Evolutionary conservation across 2,329 filamentous ascomycete species (phyloP), one percentile per base, ranked within the genome.

Genomic region (Penicillium sp.): DNA sequence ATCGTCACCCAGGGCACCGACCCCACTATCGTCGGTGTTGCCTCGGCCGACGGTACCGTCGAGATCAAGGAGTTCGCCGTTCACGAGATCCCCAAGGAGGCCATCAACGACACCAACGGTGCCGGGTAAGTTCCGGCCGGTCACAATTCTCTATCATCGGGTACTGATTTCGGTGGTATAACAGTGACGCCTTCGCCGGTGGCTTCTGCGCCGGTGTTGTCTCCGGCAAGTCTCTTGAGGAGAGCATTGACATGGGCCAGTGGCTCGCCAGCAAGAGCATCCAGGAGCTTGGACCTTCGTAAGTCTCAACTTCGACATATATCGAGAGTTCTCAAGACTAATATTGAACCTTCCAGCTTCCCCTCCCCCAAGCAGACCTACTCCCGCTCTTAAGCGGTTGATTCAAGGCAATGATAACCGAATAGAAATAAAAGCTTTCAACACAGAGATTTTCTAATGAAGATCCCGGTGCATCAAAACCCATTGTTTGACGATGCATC

Each of bases 81-180:
- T 53, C 91, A 91, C 75, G 83, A 86, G 69, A 94, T 99, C 70
- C 82, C 86, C 66, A 82, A 85, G 75, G 84, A 86, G 52, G 82
- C 90, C 80, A 98, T 99, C 79, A 90, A 90, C 78, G 95, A 99
- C 81, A 98, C 94, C 77, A 98, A 94, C 75, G 95, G 95, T 75
- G 95, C 95, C 62, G 95, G 85, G 82, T 84, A 73, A 73, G 81
- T 75, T 46, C 47, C 19, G 13, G 10, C 14, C 9, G 18, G 4
- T 16, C 41, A 27, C 36, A 10, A 10, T 16, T 27, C 6, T 10
- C 1, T 19, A 14, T 10, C 7, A 31, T n/a, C 14, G 11, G 13
- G 6, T 13, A 22, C 66, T 70, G 54, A 70, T 53, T 6, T 36
- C 6, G n/a, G 14, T 49, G 27, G 43, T 40, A 9, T 10, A 60